A percentile compares a stretch with the other conserved stretches of the same genome.
Evolutionary conservation across 768 basidiomycete species (phyloP).

Genomic region (Phanerochaete carnosa): DNA sequence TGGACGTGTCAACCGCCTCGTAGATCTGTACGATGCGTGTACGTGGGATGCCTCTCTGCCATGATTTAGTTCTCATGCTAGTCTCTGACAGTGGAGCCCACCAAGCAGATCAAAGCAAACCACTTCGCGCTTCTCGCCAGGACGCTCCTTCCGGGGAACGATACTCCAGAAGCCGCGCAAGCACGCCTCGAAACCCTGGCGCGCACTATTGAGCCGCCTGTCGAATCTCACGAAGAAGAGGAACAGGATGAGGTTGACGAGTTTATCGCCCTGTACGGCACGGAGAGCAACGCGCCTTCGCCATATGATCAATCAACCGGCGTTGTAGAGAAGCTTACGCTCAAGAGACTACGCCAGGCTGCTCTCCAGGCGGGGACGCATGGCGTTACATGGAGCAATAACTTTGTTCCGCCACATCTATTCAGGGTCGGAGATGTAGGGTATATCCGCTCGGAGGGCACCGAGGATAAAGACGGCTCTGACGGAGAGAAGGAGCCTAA

Average conservation of each 20-base stretch:
- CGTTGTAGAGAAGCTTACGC: slow-evolving; percentile 8
- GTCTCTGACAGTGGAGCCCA: background rate
- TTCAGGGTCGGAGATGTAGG: slow-evolving; percentile 44
- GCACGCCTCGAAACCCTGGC: background rate
- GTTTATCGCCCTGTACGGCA: background rate
- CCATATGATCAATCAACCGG: no score
- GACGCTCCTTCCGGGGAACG: slow-evolving; percentile 36
- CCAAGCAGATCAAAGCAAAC: slow-evolving; percentile 25
- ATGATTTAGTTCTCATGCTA: background rate
- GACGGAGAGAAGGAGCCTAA: background rate
- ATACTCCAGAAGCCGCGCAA: slow-evolving; percentile 18
- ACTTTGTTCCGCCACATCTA: slow-evolving; percentile 34
- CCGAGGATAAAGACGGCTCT: background rate
- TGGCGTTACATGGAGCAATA: slow-evolving; percentile 3
- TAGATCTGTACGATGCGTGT: slow-evolving; percentile 21
- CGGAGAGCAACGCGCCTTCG: background rate
- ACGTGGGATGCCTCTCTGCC: background rate
- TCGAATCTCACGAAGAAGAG: slow-evolving; percentile 26
- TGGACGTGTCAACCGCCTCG: slow-evolving; percentile 27
- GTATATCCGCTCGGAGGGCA: slow-evolving; percentile 32
- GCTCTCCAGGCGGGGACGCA: slow-evolving; percentile 33
- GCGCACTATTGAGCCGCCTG: slow-evolving; percentile 16
- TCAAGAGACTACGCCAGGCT: slow-evolving; percentile 37
- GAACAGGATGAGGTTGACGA: slow-evolving; percentile 23
- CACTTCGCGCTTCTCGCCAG: slow-evolving; percentile 39